phyloP scores from a whole-genome alignment of 768 basidiomycete species.

The Termitomyces sp. region DNA sequence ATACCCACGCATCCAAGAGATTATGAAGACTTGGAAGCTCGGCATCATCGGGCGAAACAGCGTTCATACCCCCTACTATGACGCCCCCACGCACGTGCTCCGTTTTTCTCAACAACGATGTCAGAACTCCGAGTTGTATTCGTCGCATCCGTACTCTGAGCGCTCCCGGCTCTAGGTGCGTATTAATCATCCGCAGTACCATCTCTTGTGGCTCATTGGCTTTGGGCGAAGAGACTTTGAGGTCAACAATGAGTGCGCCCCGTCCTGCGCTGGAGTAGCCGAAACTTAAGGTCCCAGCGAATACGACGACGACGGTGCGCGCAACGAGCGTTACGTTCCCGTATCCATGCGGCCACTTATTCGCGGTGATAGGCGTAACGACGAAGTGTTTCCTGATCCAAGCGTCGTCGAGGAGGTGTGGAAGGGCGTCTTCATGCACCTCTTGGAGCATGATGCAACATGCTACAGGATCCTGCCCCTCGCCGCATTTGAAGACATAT shows the following conservation, averaged over 20 bases:
- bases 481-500: slow-evolving; percentile 46
- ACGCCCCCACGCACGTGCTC: slow-evolving; percentile 52
- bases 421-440: slow-evolving; percentile 44
- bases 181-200: slow-evolving; percentile 64
- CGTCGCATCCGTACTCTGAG: slow-evolving; percentile 39
- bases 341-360: slow-evolving; percentile 59
- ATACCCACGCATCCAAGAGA: slow-evolving; percentile 59
- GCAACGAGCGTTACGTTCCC: slow-evolving; percentile 74
- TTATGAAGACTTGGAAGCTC: slow-evolving; percentile 40
- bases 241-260: slow-evolving; percentile 55
- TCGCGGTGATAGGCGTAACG: slow-evolving; percentile 49
- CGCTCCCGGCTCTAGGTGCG: slow-evolving; percentile 68
- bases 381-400: slow-evolving; percentile 66
- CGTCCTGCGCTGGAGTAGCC: slow-evolving; percentile 48
- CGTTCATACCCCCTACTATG: slow-evolving; percentile 73
- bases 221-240: slow-evolving; percentile 40
- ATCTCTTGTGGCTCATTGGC: slow-evolving; percentile 32
- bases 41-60: slow-evolving; percentile 46
- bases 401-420: slow-evolving; percentile 45
- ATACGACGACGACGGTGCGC: slow-evolving; percentile 46
- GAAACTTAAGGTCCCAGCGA: slow-evolving; percentile 51
- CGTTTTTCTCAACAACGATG: slow-evolving; percentile 46
- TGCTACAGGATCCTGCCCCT: slow-evolving; percentile 47
- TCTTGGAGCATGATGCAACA: slow-evolving; percentile 73
- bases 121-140: slow-evolving; percentile 51